Evolutionary conservation across 108 stramenopile genomes (phyloP).

Genomic region (Cyclotella sp.): DNA sequence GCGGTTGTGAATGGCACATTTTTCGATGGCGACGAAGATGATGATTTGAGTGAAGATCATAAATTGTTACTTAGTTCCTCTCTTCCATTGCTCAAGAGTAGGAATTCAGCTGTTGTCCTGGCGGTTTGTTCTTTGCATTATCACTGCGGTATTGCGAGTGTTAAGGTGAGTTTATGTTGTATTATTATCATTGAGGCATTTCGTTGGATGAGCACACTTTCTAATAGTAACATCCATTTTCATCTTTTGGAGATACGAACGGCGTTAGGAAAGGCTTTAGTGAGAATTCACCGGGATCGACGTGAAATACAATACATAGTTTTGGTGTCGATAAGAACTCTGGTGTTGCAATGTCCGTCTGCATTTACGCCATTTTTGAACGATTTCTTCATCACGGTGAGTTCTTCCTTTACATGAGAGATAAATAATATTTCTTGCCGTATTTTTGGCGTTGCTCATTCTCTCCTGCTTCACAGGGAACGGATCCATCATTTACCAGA

Average conservation of each 20-base stretch:
- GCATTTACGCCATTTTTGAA: constrained; percentile 95
- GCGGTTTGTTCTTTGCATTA: constrained; percentile 93
- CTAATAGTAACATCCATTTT: no score
- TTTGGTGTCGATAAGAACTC: constrained; percentile 87
- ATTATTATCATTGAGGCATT: no score
- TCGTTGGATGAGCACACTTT: no score
- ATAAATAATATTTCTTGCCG: not conserved
- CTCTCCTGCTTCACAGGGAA: constrained; percentile 49
- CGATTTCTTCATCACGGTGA: constrained; percentile 94
- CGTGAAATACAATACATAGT: constrained; percentile 98
- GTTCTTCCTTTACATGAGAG: not conserved
- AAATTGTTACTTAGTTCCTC: constrained; percentile 80
- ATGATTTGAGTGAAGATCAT: constrained; percentile 93
- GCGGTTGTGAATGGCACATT: not conserved
- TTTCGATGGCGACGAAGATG: constrained; percentile 69
- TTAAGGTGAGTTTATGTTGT: constrained; percentile 58
- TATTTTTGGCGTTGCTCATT: constrained; percentile 4
- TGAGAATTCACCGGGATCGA: constrained; percentile 92
- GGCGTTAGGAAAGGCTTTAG: constrained; percentile 93
- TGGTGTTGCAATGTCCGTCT: constrained; percentile 91
- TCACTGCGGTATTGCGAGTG: constrained; percentile 91
- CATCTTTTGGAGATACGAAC: constrained; percentile 47
- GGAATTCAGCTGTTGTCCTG: constrained; percentile 96
- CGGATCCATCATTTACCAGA: constrained; percentile 93
- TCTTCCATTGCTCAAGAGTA: constrained; percentile 91